Evolutionary conservation across 495 filamentous ascomycete species (phyloP), one percentile per base, ranked within the genome.

Genomic region (Tuber magnatum): DNA sequence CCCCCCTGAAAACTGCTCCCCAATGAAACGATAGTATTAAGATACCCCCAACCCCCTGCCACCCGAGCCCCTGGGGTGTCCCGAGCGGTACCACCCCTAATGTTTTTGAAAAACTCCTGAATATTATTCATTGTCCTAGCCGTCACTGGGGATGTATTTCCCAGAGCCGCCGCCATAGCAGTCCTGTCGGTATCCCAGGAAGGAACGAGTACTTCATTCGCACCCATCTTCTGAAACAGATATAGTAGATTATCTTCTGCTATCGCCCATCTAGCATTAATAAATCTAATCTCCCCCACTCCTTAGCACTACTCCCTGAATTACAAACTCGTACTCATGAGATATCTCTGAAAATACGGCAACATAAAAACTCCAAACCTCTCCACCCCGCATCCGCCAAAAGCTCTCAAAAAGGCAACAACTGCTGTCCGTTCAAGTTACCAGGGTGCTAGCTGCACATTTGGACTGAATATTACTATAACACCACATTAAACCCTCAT

Each of bases 331-430:
- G n/a, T n/a, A n/a, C 43, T 41, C 41, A 18, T 7, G 69, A 74
- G 79, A 76, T 80, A 92, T 90, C 87, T 92, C 81, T 94, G 91
- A 77, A 98, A 92, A 78, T 92, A 89, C 70, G 92, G 92, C 20
- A 93, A 85, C 18, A 96, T 85, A 18, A 97, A 86, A 72, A 88
- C 88, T 65, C 90, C 86, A 82, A 98, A 99, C 68, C 93, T 87
- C 73, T 94, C 91, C 14, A 86, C 68, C 92, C 90, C 74, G 94
- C 84, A 65, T 92, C 88, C 0, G 91, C 88, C 77, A 94, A 89
- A 44, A 92, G 90, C 22, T 90, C 90, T 82, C 92, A 97, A 81
- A 97, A 97, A 7, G 89, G 86, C 69, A 97, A 85, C 83, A 98
- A 98, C 84, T 80, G 44, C 16, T 14, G 38, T 10, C 77, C 80